phyloP scores from a whole-genome alignment of 2,329 filamentous ascomycete species.

The Colletotrichum trifolii region DNA sequence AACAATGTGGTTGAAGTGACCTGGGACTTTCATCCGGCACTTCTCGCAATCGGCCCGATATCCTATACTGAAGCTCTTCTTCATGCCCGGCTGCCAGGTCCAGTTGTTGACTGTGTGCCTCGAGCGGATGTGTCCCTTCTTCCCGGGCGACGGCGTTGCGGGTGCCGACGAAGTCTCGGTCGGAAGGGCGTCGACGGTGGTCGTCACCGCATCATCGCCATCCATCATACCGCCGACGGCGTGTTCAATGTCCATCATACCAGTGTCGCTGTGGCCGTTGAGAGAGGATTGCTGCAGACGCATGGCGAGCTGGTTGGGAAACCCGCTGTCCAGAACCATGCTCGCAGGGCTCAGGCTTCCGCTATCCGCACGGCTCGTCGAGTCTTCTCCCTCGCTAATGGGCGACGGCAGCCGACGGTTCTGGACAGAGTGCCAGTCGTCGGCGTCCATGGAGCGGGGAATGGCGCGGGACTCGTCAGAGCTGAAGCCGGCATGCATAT shows the following conservation, averaged over 20 bases:
- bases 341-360: slow-evolving; percentile 48
- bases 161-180: slow-evolving; percentile 43
- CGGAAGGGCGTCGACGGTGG: slow-evolving; percentile 7
- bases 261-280: slow-evolving; percentile 37
- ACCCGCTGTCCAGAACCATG: slow-evolving; percentile 49
- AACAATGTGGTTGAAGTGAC: slow-evolving; percentile 85
- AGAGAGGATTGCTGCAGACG: slow-evolving; percentile 45
- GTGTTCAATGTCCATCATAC: slow-evolving; percentile 48
- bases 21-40: slow-evolving; percentile 78
- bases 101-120: slow-evolving; percentile 70
- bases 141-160: slow-evolving; percentile 55
- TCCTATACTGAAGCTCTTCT: slow-evolving; percentile 81
- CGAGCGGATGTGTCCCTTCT: slow-evolving; percentile 67
- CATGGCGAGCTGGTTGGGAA: slow-evolving; percentile 47
- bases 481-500: slow-evolving; percentile 52
- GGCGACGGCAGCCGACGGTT: slow-evolving; percentile 67
- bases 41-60: slow-evolving; percentile 83
- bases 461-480: slow-evolving; percentile 53
- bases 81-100: slow-evolving; percentile 72
- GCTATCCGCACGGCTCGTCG: slow-evolving; percentile 35
- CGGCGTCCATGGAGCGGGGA: slow-evolving; percentile 59
- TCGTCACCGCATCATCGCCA: slow-evolving; percentile 20
- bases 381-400: slow-evolving; percentile 67
- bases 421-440: slow-evolving; percentile 64
- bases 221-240: slow-evolving; percentile 2